Conservation (phyloP, 148 eudicot species). For the Linanthus parryae region DNA sequence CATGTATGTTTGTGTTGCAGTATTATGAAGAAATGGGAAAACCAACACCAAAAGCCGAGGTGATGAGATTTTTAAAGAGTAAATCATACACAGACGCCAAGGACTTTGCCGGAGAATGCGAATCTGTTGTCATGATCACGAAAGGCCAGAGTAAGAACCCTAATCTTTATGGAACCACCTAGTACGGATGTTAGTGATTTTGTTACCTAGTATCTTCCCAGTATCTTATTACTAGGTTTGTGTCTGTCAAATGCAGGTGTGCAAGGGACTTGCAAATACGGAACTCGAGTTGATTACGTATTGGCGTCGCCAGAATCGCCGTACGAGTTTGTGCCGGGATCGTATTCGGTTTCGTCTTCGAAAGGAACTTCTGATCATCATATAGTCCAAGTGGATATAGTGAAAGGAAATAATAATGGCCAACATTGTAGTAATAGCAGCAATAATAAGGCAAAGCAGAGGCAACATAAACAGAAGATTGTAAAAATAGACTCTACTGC, state of each 20-base stretch:
- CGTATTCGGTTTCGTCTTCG: conserved; percentile 84
- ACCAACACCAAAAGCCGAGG: conserved; percentile 81
- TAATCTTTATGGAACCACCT: background rate
- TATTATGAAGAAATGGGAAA: conserved; percentile 92
- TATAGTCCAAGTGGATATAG: conserved; percentile 73
- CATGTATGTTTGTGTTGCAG: no score
- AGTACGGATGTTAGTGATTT: background rate
- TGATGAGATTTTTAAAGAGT: conserved; percentile 62
- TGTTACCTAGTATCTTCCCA: no score
- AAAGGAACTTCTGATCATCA: conserved; percentile 98
- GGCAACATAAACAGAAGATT: conserved; percentile 33
- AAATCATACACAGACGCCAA: conserved; percentile 76
- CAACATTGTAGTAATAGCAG: conserved; percentile 31
- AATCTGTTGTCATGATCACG: conserved; percentile 86
- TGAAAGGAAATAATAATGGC: conserved; percentile 23
- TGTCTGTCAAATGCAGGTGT: conserved; percentile 38
- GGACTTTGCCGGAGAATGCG: conserved; percentile 87
- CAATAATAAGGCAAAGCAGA: no score
- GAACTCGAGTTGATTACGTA: conserved; percentile 83
- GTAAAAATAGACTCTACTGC: conserved; percentile 45
- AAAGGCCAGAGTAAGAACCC: conserved; percentile 80
- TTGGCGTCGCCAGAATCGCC: conserved; percentile 52
- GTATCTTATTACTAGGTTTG: no score
- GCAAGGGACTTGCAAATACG: conserved; percentile 94
- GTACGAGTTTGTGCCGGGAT: conserved; percentile 80